Base-by-base conservation (phyloP, 2,329 filamentous ascomycete genomes). In the Stachybotrys echinatus region DNA sequence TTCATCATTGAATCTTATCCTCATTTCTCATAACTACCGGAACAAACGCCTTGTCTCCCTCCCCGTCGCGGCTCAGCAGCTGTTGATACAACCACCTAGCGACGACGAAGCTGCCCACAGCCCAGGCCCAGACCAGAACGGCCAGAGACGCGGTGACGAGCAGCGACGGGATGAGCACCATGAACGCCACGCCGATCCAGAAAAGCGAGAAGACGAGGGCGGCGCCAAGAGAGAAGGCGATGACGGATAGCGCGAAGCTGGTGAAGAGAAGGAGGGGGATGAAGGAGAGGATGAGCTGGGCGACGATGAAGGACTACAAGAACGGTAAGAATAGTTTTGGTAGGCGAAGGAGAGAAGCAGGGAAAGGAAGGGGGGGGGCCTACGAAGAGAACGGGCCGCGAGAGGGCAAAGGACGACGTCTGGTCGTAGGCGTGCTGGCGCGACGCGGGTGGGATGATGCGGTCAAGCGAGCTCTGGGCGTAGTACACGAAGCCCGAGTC, bases 301-400 rank as follows among this genome's bases (percentile, higher is more conserved):
- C 72, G 43, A 80, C 68, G 50, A 90, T 63, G 65, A 94, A 89
- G 51, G 83, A 81, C 87, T 89, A 55, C 3, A 14, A 17, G 34
- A 21, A 31, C n/a, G 27, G 27, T 3, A 34, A 34, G 5, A 14
- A 14, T 34, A 8, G 27, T 3, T 23, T 31, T 40, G 31, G 22
- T 17, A 3, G 27, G 14, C 27, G 27, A 14, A 3, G 10, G 12
- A 27, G 23, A 8, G 46, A 23, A 22, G 14, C 34, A 34, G 22
- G 21, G 21, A 18, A 45, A 38, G 20, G 20, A 45, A 43, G 21
- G n/a, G 3, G 17, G 1, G 20, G 23, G 42, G 65, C 84, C 20
- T 73, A 89, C 87, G 49, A 87, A 83, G 42, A 91, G 71, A 54
- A 89, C 71, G 3, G 89, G 89, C 50, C 86, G 84, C 45, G 77